A percentile compares a stretch with the other conserved stretches of the same genome.
Conservation (phyloP, 306 rosid species). For the Aeschynomene evenia region DNA sequence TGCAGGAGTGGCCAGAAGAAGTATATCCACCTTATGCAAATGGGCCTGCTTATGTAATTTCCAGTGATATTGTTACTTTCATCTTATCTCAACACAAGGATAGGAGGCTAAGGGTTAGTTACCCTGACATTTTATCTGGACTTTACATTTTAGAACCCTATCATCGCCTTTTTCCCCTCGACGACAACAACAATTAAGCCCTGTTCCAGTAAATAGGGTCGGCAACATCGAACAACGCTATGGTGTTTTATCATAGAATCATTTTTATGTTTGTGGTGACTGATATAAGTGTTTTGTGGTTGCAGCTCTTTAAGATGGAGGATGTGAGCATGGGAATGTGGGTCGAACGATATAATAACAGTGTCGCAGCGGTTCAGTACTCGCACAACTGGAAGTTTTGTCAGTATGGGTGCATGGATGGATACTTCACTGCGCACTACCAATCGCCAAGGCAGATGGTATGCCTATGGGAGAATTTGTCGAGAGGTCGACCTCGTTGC, state of each 20-base stretch:
- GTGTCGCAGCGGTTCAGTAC: conserved; percentile 50
- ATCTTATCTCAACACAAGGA: conserved; percentile 60
- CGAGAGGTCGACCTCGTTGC: conserved; percentile 64
- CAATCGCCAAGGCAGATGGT: conserved; percentile 92
- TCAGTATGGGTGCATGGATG: conserved; percentile 83
- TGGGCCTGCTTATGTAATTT: conserved; percentile 84
- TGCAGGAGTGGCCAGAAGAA: conserved; percentile 93
- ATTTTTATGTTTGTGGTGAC: too few relatives aligned
- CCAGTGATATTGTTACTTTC: conserved; percentile 70
- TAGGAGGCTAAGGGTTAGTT: conserved; percentile 68
- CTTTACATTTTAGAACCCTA: background rate
- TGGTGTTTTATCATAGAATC: too few relatives aligned
- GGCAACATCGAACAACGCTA: too few relatives aligned
- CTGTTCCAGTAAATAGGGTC: too few relatives aligned
- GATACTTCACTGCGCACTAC: conserved; percentile 84
- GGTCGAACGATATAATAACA: conserved; percentile 64
- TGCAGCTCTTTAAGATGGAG: conserved; percentile 89
- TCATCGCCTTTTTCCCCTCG: background rate
- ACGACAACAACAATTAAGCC: too few relatives aligned
- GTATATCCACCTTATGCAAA: conserved; percentile 91
- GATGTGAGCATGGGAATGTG: conserved; percentile 99
- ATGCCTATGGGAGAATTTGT: conserved; percentile 82
- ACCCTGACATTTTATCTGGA: conserved; percentile 3
- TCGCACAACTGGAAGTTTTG: conserved; percentile 91
- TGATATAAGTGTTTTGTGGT: conserved; percentile 23